A percentile compares a stretch with the other conserved stretches of the same genome.
phyloP scores from a whole-genome alignment of 345 rosid species.

The Toxicodendron radicans region DNA sequence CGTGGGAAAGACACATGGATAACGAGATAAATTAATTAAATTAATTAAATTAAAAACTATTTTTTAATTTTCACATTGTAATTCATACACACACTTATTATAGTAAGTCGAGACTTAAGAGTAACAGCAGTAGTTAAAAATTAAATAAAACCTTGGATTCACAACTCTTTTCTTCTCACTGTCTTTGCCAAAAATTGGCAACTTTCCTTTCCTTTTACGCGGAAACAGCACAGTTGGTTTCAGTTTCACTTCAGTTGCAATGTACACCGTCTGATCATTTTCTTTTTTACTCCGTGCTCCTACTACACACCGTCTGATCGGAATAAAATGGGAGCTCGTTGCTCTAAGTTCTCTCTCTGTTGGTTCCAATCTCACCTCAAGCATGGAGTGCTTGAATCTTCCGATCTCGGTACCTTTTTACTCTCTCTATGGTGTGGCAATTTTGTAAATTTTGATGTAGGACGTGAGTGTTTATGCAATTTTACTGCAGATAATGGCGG shows the following conservation, averaged over 20 bases:
- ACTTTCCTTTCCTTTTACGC: too few relatives aligned
- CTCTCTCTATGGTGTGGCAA: neutral
- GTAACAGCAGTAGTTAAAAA: too few relatives aligned
- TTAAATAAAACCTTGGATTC: neutral
- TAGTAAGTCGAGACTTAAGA: neutral
- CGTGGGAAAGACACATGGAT: neutral
- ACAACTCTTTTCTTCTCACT: neutral
- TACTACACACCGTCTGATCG: slow-evolving; percentile 9
- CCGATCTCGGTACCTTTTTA: slow-evolving; percentile 71
- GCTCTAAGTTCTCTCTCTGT: slow-evolving; percentile 69
- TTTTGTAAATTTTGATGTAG: neutral
- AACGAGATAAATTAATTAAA: neutral
- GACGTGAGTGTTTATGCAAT: neutral
- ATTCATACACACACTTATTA: too few relatives aligned
- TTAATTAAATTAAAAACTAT: too few relatives aligned
- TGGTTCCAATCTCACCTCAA: slow-evolving; percentile 72
- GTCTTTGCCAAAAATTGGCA: neutral
- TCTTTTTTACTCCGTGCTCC: neutral
- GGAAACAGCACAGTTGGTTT: neutral
- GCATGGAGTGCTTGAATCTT: slow-evolving; percentile 53
- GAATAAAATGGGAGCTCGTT: slow-evolving; percentile 61
- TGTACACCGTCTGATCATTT: slow-evolving; percentile 24
- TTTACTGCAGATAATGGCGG: slow-evolving; percentile 61
- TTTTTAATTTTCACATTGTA: too few relatives aligned
- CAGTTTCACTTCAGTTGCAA: neutral